phyloP scores from a whole-genome alignment of 306 rosid species.

The Cucumis hystrix region DNA sequence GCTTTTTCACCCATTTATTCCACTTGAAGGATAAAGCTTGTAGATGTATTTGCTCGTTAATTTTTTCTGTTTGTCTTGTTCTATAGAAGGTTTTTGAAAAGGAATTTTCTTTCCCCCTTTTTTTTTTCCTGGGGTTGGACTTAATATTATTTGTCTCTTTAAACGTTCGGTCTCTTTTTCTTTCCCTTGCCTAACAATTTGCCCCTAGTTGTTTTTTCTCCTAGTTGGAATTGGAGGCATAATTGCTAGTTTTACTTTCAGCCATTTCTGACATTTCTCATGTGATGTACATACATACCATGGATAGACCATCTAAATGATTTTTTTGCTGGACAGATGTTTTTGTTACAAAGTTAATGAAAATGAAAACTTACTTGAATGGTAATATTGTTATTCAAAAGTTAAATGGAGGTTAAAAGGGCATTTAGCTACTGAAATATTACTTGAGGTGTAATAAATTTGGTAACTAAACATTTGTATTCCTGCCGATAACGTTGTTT shows the following conservation, averaged over 20 bases:
- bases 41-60: not conserved
- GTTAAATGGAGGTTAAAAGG: not conserved
- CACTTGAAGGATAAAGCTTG: not conserved
- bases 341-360: not conserved
- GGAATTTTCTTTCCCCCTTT: not conserved
- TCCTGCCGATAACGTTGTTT: not conserved
- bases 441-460: not conserved
- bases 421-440: not conserved
- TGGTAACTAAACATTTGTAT: not conserved
- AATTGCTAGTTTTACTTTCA: not conserved
- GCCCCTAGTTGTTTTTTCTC: not conserved
- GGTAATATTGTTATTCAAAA: not conserved
- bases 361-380: not conserved
- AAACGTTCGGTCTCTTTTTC: not conserved
- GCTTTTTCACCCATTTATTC: not conserved
- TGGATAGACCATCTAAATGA: not conserved
- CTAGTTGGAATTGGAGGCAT: not conserved
- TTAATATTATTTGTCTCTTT: not conserved
- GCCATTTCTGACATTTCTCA: not conserved
- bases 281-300: not conserved
- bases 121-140: not conserved
- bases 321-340: not conserved
- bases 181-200: not conserved
- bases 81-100: not conserved
- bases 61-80: slow-evolving; percentile 5